phyloP scores from a whole-genome alignment of 305 asterid genomes.

The Fraxinus platypoda region DNA sequence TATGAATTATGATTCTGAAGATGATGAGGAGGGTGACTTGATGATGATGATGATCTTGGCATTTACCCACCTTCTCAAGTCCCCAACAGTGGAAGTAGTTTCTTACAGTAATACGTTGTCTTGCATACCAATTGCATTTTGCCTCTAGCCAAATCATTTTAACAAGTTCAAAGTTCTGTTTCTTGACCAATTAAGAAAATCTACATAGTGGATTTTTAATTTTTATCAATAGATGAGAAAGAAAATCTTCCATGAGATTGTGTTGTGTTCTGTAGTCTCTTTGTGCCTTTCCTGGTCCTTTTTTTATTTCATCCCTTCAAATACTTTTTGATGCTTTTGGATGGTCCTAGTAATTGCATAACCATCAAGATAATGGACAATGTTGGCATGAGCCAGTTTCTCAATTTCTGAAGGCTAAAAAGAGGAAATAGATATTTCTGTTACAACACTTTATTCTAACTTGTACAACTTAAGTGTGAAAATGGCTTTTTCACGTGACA shows the following conservation, averaged over 20 bases:
- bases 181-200: background rate
- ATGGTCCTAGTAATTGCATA: constrained; percentile 7
- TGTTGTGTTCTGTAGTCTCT: background rate
- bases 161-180: background rate
- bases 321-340: background rate
- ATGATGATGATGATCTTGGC: constrained; percentile 47
- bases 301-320: background rate
- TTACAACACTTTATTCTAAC: background rate
- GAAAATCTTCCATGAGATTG: background rate
- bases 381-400: constrained; percentile 10
- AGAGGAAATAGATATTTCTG: background rate
- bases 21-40: constrained; percentile 43
- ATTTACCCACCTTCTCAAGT: constrained; percentile 39
- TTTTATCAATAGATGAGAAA: background rate
- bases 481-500: background rate
- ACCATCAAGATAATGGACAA: background rate
- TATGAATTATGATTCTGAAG: constrained; percentile 44
- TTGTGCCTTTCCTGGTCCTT: background rate
- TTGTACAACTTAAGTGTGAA: background rate
- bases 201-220: background rate
- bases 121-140: background rate
- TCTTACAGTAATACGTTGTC: background rate
- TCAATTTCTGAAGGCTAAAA: background rate
- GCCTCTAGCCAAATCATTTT: background rate
- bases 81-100: constrained; percentile 71